phyloP scores from a whole-genome alignment of 2,329 filamentous ascomycete species.

The Sclerotinia glacialis region DNA sequence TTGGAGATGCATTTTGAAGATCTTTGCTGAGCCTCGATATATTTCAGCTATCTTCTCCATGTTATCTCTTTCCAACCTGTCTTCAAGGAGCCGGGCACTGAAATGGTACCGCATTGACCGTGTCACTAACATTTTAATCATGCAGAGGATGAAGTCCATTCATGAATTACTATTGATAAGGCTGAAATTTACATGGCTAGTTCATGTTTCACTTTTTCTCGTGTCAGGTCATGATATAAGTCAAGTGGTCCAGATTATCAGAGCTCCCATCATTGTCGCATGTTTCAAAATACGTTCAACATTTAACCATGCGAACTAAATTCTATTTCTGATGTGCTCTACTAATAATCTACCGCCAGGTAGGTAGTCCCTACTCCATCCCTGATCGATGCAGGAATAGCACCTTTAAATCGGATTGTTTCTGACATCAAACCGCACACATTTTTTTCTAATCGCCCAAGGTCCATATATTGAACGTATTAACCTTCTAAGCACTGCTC shows the following conservation, averaged over 20 bases:
- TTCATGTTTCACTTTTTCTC: not conserved
- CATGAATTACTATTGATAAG: not conserved
- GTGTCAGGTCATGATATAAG: not conserved
- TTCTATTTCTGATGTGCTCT: not conserved
- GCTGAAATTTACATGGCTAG: not conserved
- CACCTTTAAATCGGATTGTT: not conserved
- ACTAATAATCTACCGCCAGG: not conserved
- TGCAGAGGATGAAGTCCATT: not conserved
- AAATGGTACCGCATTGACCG: not conserved
- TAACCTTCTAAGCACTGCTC: not conserved
- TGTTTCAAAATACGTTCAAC: not conserved
- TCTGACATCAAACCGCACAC: not conserved
- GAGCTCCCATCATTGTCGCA: not conserved
- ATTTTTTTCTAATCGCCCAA: not conserved
- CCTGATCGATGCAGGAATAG: not conserved
- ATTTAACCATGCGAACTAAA: not conserved
- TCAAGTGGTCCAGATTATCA: not conserved
- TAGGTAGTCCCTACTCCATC: not conserved
- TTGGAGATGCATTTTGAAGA: not conserved
- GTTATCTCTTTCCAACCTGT: not conserved
- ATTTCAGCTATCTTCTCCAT: not conserved
- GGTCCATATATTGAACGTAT: not conserved
- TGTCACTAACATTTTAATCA: not conserved
- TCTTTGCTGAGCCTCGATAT: not conserved
- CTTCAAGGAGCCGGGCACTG: not conserved